Evolutionary conservation across 1,139 yeast genomes (phyloP), one percentile per base, ranked within the genome.

Genomic region (Wickerhamomyces sp.): DNA sequence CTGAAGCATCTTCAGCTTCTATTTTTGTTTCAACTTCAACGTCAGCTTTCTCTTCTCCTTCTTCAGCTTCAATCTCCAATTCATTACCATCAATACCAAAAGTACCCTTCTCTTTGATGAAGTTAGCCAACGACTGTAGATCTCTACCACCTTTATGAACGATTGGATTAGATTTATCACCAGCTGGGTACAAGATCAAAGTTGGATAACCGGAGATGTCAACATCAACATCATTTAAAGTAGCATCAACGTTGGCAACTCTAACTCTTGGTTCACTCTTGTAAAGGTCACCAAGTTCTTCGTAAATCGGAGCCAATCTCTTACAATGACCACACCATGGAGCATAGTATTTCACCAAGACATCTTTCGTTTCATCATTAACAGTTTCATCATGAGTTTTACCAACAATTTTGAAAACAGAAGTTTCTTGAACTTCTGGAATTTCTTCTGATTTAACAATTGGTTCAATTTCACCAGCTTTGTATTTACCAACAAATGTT

Each of bases 271-370:
- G 62, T 31, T 64, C 75, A 36, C 72, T 64, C 39, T 66, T 69
- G 61, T 69, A 83, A 39, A 83, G 58, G 35, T 67, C 78, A 39
- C 88, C 96, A 51, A 91, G 75, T 59, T 87, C 93, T 58, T 85
- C 95, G 70, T 82, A 91, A 41, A 70, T 72, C 57, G 98, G 98
- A 40, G 95, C 95, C 64, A 89, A 73, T 64, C 75, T 86, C 75
- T 89, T 89, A 75, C 98, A 89, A 72, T 89, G 97, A 33, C 97
- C 96, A 70, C 98, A 89, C 98, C 98, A 91, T 65, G 96, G 95
- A 38, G 98, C 98, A 58, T 86, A 91, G 68, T 85, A 89, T 70
- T 89, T 87, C 49, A 91, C 89, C 49, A 91, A 69, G 35, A 91
- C 89, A 61, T 91, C 97, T 71, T 86, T 87, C 40, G 72, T 61